phyloP scores from a whole-genome alignment of 148 eudicot genomes.

The Camellia granthamiana region DNA sequence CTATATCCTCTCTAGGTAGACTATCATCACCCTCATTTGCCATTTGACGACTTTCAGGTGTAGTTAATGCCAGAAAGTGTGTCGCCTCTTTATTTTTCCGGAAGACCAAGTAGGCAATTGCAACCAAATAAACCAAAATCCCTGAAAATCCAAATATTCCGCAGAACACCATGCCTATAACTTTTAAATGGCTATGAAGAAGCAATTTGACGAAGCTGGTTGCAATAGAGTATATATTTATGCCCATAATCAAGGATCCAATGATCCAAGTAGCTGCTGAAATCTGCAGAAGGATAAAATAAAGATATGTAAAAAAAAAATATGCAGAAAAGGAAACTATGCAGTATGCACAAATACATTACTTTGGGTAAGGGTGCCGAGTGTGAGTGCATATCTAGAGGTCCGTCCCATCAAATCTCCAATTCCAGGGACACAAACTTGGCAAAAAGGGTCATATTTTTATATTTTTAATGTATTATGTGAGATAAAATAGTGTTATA shows the following conservation, averaged over 20 bases:
- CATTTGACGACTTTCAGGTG: conserved; percentile 37
- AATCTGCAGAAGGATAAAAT: conserved; percentile 43
- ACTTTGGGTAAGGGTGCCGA: too few species aligned
- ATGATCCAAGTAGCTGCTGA: conserved; percentile 86
- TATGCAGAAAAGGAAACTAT: not conserved
- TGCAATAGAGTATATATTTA: conserved; percentile 75
- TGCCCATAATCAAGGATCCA: conserved; percentile 81
- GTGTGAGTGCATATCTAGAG: too few species aligned
- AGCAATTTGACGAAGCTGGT: conserved; percentile 65
- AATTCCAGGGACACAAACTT: too few species aligned
- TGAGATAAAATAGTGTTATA: too few species aligned
- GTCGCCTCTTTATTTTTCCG: conserved; percentile 66
- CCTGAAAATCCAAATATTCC: conserved; percentile 74
- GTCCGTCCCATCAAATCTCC: too few species aligned
- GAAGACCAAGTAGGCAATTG: conserved; percentile 63
- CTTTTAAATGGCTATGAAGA: conserved; percentile 50
- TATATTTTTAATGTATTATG: too few species aligned
- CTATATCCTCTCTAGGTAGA: conserved; percentile 78
- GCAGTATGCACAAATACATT: too few species aligned
- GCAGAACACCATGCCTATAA: conserved; percentile 43
- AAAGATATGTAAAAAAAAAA: not conserved
- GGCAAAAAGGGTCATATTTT: too few species aligned
- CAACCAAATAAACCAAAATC: conserved; percentile 63
- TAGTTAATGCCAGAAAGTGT: conserved; percentile 55
- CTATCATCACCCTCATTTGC: conserved; percentile 16